Evolutionary conservation across 1,284 basidiomycete species (phyloP).

Genomic region (Trichosporon asahii): DNA sequence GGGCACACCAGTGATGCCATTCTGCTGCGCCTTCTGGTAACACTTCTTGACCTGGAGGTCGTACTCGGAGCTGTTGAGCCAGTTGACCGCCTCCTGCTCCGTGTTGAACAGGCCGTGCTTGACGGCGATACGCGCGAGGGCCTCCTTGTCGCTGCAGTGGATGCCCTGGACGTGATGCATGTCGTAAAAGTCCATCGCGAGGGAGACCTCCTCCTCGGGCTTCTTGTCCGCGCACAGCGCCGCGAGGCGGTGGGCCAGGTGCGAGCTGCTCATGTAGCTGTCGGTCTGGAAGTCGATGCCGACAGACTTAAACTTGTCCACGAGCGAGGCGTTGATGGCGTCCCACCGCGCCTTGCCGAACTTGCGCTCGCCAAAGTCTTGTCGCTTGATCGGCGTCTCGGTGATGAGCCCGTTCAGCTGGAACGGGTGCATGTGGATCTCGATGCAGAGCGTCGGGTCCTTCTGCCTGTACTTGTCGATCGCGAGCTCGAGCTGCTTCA

Average conservation of each 20-base stretch:
- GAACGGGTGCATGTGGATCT: slow-evolving; percentile 48
- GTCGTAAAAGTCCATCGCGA: slow-evolving; percentile 42
- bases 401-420: slow-evolving; percentile 42
- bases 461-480: slow-evolving; percentile 28
- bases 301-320: slow-evolving; percentile 40
- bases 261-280: slow-evolving; percentile 46
- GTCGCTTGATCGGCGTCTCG: slow-evolving; percentile 33
- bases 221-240: slow-evolving; percentile 37
- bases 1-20: slow-evolving; percentile 54
- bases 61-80: slow-evolving; percentile 37
- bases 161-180: slow-evolving; percentile 51
- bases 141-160: slow-evolving; percentile 43
- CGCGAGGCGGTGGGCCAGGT: slow-evolving; percentile 50
- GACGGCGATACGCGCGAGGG: slow-evolving; percentile 44
- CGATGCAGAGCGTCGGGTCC: slow-evolving; percentile 29
- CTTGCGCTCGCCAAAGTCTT: slow-evolving; percentile 38
- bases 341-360: slow-evolving; percentile 47
- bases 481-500: slow-evolving; percentile 38
- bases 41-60: slow-evolving; percentile 43
- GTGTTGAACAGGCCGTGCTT: slow-evolving; percentile 46
- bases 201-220: slow-evolving; percentile 42
- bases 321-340: slow-evolving; percentile 36
- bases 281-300: slow-evolving; percentile 47
- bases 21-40: slow-evolving; percentile 36
- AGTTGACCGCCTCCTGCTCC: slow-evolving; percentile 34